Evolutionary conservation across 2,329 filamentous ascomycete genomes (phyloP), one percentile per base, ranked within the genome.

Genomic region (Fusarium fujikuroi): DNA sequence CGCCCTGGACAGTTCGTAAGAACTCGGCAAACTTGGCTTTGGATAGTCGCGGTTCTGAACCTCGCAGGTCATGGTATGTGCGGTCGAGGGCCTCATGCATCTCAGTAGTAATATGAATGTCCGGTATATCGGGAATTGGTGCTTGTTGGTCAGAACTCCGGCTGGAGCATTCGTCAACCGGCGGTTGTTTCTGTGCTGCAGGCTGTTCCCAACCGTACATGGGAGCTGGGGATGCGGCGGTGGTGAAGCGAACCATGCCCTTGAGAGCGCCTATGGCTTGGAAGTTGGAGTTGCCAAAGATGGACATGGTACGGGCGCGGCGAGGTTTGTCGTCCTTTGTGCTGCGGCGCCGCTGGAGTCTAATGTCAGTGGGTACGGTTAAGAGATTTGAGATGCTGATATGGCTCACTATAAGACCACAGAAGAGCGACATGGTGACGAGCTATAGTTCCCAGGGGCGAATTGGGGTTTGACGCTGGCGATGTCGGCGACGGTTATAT

Each of bases 1-100:
- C 86, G 37, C 85, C 84, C 75, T 91, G 89, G 3, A 82, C 82
- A 3, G 80, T 76, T 40, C 82, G 79, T n/a, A 92, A 78, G 77
- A 91, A 92, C 9, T 75, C 75, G 36, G 79, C 75, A 60, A 91
- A 85, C 37, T 81, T 80, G 12, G 82, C 81, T 46, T 58, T 77
- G 4, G 82, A 79, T 18, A 84, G 70, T 10, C 66, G 39, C 2
- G 60, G 37, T 5, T 82, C 79, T 21, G 78, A 69, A 10, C 80
- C 82, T 50, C 86, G 82, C 39, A 89, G 69, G 1, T 81, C 77
- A 39, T 86, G 79, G 76, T 86, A 91, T 36, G 89, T 78, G 46
- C 80, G 80, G 60, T 83, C 80, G 28, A 91, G 79, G 58, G 86
- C 84, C 36, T 82, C 84, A 70, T 85, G 84, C 66, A 90, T 85